A percentile compares a stretch with the other conserved stretches of the same genome.
phyloP scores from a whole-genome alignment of 768 basidiomycete species.

The Clitopilus passeckerianus region DNA sequence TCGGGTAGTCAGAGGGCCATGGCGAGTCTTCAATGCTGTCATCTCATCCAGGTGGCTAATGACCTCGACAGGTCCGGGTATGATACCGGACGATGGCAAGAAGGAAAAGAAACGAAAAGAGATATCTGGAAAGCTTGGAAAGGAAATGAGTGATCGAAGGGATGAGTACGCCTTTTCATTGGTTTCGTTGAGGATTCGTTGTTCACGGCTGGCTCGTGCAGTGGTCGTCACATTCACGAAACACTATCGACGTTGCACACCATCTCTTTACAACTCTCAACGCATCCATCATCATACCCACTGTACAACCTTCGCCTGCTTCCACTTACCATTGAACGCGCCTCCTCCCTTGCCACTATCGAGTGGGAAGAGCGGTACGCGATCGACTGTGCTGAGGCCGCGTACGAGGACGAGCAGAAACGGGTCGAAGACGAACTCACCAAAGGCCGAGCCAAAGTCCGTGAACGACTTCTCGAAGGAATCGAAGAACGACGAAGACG shows the following conservation, averaged over 20 bases:
- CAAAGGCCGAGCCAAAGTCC: conserved; percentile 66
- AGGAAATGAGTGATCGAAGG: conserved; percentile 68
- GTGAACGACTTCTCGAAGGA: conserved; percentile 76
- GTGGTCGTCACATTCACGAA: conserved; percentile 60
- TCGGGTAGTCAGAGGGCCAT: background rate
- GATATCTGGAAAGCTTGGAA: conserved; percentile 61
- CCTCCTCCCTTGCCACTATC: conserved; percentile 64
- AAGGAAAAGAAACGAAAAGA: conserved; percentile 69
- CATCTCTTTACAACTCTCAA: conserved; percentile 57
- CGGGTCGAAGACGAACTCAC: conserved; percentile 82
- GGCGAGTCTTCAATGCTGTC: conserved; percentile 3
- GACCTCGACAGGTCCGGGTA: conserved; percentile 7
- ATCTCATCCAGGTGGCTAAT: conserved; percentile 2
- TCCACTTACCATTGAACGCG: conserved; percentile 71
- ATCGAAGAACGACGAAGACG: conserved; percentile 77
- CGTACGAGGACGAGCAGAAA: conserved; percentile 75
- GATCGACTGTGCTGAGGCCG: conserved; percentile 60
- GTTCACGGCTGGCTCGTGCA: conserved; percentile 14
- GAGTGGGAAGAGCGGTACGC: conserved; percentile 64
- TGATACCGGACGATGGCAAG: conserved; percentile 36
- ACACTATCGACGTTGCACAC: conserved; percentile 55
- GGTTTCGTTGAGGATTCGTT: conserved; percentile 3
- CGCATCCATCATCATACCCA: conserved; percentile 59
- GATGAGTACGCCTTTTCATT: conserved; percentile 56
- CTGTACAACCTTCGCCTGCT: conserved; percentile 70